These are phyloP conservation scores for Cyclospora cayetanensis DNA, from an alignment of 169 alveolate genomes.

Conservation along the genomic window DNA sequence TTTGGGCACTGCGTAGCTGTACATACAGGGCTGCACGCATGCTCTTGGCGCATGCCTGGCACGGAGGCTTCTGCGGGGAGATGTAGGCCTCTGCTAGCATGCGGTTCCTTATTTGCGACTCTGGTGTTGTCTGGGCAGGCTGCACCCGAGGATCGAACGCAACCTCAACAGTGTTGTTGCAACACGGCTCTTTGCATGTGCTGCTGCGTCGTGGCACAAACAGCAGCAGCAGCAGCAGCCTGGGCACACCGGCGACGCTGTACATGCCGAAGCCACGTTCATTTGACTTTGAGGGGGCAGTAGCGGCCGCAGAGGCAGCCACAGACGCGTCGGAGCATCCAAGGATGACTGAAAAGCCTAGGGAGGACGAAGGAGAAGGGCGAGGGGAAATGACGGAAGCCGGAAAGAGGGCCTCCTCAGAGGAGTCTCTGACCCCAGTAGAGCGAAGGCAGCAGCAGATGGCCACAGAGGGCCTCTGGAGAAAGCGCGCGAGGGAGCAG, in stretches of 20 bases:
- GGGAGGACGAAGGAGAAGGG: neutral
- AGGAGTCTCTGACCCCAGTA: neutral
- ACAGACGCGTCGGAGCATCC: neutral
- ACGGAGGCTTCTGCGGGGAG: no score
- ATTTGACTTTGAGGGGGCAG: conserved; percentile 1
- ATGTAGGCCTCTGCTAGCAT: no score
- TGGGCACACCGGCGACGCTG: conserved; percentile 6
- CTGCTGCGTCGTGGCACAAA: conserved; percentile 18
- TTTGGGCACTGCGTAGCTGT: no score
- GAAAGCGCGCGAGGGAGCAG: conserved; percentile 7
- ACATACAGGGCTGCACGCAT: no score
- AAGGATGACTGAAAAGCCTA: neutral
- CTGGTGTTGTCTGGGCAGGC: neutral
- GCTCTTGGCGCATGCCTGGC: no score
- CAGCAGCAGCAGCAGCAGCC: neutral
- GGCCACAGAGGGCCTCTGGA: neutral
- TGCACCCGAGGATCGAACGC: neutral
- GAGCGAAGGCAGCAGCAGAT: neutral
- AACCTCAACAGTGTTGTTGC: neutral
- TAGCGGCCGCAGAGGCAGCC: neutral
- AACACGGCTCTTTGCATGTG: conserved; percentile 5
- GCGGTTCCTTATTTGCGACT: no score
- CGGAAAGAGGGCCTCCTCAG: neutral
- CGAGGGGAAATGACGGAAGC: neutral
- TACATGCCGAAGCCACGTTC: neutral